phyloP scores from a whole-genome alignment of 768 basidiomycete species.

The Leccinum arenicola region DNA sequence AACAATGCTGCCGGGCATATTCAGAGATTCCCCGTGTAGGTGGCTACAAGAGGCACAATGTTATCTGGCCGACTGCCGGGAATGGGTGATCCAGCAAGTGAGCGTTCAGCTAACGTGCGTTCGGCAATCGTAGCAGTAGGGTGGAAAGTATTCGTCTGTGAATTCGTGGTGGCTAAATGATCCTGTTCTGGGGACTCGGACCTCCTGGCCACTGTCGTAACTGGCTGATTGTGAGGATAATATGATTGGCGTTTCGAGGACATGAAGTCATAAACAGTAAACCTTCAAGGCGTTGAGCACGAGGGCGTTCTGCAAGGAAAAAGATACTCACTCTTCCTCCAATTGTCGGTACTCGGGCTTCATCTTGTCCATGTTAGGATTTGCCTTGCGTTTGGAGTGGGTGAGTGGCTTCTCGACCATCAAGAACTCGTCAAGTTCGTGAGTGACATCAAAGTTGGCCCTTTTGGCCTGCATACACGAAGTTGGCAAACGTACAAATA shows the following conservation, averaged over 20 bases:
- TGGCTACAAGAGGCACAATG: slow-evolving; percentile 37
- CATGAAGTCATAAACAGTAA: slow-evolving; percentile 85
- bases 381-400: slow-evolving; percentile 87
- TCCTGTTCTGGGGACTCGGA: slow-evolving; percentile 31
- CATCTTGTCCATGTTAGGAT: slow-evolving; percentile 82
- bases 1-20: background rate
- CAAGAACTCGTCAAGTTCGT: slow-evolving; percentile 95
- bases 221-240: slow-evolving; percentile 80
- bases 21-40: slow-evolving; percentile 18
- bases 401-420: slow-evolving; percentile 98
- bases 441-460: slow-evolving; percentile 97
- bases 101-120: slow-evolving; percentile 40
- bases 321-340: slow-evolving; percentile 77
- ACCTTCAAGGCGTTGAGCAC: slow-evolving; percentile 44
- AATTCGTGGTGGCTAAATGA: slow-evolving; percentile 28
- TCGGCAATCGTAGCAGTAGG: slow-evolving; percentile 45
- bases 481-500: slow-evolving; percentile 1
- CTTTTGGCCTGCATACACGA: slow-evolving; percentile 67
- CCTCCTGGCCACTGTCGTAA: slow-evolving; percentile 31
- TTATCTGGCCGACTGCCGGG: slow-evolving; percentile 37
- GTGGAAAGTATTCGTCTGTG: slow-evolving; percentile 38
- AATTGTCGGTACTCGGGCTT: slow-evolving; percentile 89
- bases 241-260: slow-evolving; percentile 74
- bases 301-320: background rate
- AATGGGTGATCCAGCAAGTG: slow-evolving; percentile 39